Evolutionary conservation across 306 rosid species (phyloP).

Genomic region (Pterocarpus macrocarpus): DNA sequence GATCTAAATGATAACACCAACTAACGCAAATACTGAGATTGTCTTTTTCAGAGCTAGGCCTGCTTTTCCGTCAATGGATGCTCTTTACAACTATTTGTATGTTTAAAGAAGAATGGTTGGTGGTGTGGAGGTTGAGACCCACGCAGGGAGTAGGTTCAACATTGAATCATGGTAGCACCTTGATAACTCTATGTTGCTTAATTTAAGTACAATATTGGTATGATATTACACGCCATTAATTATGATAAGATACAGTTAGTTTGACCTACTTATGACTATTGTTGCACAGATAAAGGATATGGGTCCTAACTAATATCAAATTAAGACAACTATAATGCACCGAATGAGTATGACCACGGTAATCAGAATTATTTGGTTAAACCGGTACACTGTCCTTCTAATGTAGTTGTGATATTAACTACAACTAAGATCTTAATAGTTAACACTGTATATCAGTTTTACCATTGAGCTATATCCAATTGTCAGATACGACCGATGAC

Average conservation of each 20-base stretch:
- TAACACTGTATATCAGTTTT: too few relatives aligned
- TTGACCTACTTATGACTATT: neutral
- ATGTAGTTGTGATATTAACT: too few relatives aligned
- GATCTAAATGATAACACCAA: neutral
- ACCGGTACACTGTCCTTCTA: too few relatives aligned
- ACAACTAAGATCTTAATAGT: too few relatives aligned
- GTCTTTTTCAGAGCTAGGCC: constrained; percentile 26
- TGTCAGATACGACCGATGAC: too few relatives aligned
- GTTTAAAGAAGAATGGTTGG: constrained; percentile 41
- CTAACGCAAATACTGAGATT: constrained; percentile 6
- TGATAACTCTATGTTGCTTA: constrained; percentile 7
- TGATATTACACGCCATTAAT: neutral
- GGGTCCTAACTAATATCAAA: neutral
- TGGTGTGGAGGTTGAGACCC: constrained; percentile 33
- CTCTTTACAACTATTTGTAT: constrained; percentile 30
- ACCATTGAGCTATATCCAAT: too few relatives aligned
- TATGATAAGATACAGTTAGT: neutral
- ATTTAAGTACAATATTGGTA: neutral
- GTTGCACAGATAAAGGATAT: too few relatives aligned
- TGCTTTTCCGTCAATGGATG: constrained; percentile 8
- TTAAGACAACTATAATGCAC: constrained; percentile 1
- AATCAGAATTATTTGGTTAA: too few relatives aligned
- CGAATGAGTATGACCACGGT: neutral
- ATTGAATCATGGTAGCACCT: neutral
- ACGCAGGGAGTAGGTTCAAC: neutral